Percentiles rank a stretch among this genome's conserved stretches.
Evolutionary conservation across 2,329 filamentous ascomycete species (phyloP).

Genomic region (Curvularia lunata): DNA sequence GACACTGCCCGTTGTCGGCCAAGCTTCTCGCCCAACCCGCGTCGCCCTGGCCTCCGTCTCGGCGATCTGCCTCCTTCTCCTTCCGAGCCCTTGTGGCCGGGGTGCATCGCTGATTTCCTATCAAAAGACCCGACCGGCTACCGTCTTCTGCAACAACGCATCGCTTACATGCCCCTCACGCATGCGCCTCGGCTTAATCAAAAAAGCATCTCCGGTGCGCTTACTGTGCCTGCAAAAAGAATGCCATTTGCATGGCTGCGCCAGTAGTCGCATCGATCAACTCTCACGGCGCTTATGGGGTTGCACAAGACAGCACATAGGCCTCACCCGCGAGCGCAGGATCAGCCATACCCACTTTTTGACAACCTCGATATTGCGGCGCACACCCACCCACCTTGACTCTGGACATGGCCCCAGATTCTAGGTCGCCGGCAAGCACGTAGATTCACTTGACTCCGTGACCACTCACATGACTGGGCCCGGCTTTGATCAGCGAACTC

Average conservation of each 20-base stretch:
- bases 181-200: constrained; percentile 13
- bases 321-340: constrained; percentile 14
- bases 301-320: constrained; percentile 12
- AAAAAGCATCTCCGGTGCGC: constrained; percentile 4
- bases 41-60: constrained; percentile 13
- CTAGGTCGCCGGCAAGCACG: neutral
- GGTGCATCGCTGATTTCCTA: constrained; percentile 2
- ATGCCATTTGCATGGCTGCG: constrained; percentile 7
- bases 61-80: constrained; percentile 5
- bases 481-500: constrained; percentile 19
- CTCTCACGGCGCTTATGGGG: constrained; percentile 17
- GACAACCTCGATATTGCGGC: constrained; percentile 16
- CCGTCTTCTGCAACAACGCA: constrained; percentile 6
- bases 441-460: neutral
- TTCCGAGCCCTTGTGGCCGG: neutral
- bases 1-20: constrained; percentile 6
- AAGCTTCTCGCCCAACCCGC: constrained; percentile 13
- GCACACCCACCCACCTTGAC: constrained; percentile 6
- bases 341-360: constrained; percentile 12
- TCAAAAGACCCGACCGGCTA: constrained; percentile 7
- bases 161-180: constrained; percentile 16
- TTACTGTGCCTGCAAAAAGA: constrained; percentile 8
- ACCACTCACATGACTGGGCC: constrained; percentile 12
- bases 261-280: constrained; percentile 12
- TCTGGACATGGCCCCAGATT: neutral